phyloP scores from a whole-genome alignment of 371 early-diverging fungal genomes.

The Mortierella sp. region DNA sequence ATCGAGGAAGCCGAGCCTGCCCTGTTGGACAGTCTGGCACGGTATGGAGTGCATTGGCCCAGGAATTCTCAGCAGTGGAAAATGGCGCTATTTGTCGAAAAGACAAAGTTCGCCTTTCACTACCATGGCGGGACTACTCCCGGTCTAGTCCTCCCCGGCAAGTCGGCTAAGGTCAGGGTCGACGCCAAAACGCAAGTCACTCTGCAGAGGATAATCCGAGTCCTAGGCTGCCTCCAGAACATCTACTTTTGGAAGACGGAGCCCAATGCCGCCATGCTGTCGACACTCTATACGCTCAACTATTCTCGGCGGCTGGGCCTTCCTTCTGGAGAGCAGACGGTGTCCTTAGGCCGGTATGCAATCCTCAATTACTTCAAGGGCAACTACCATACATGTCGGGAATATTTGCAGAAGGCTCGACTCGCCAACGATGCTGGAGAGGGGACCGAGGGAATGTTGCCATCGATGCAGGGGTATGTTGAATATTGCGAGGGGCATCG shows the following conservation, averaged over 20 bases:
- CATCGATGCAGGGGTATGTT: constrained; percentile 56
- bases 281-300: constrained; percentile 62
- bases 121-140: constrained; percentile 52
- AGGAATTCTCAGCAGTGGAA: constrained; percentile 30
- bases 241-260: constrained; percentile 67
- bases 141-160: constrained; percentile 35
- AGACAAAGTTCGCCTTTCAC: constrained; percentile 38
- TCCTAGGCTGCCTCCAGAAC: constrained; percentile 67
- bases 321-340: constrained; percentile 61
- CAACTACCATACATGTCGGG: constrained; percentile 61
- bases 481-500: constrained; percentile 68
- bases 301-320: constrained; percentile 64
- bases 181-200: constrained; percentile 54
- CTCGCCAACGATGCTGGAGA: constrained; percentile 61
- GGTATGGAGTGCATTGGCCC: constrained; percentile 51
- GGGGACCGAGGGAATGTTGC: constrained; percentile 46
- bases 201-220: constrained; percentile 61
- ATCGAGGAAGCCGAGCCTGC: constrained; percentile 66
- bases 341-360: constrained; percentile 65
- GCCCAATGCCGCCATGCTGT: constrained; percentile 63
- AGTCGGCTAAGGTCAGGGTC: constrained; percentile 30
- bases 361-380: constrained; percentile 68
- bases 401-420: constrained; percentile 63
- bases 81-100: constrained; percentile 26
- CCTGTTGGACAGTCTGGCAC: constrained; percentile 46